Conservation (phyloP, 1,284 basidiomycete species). For the Anthracocystis panici-leucophaei region DNA sequence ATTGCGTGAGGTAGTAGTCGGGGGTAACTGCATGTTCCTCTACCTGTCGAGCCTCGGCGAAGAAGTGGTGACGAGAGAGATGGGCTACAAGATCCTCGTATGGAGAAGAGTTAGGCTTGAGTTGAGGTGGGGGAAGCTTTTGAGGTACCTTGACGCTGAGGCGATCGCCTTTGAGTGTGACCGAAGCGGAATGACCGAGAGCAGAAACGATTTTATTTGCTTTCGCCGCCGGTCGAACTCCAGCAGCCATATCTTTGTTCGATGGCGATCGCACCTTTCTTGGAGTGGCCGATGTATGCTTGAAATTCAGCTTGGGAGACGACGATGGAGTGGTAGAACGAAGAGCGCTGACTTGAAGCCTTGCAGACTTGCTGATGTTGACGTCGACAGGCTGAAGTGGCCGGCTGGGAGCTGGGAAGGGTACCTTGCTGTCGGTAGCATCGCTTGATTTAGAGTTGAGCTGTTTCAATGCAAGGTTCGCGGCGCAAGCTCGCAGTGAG, state of each 20-base stretch:
- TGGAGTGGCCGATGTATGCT: not conserved
- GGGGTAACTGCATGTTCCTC: slow-evolving; percentile 21
- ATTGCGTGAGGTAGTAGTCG: slow-evolving; percentile 37
- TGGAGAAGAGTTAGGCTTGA: slow-evolving; percentile 38
- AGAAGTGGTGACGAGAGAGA: slow-evolving; percentile 40
- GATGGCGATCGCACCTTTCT: slow-evolving; percentile 30
- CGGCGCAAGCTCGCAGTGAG: not conserved
- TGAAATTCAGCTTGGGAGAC: slow-evolving; percentile 12
- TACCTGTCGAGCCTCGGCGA: slow-evolving; percentile 28
- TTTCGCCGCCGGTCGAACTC: slow-evolving; percentile 8
- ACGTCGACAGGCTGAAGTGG: slow-evolving; percentile 26
- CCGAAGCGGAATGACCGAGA: slow-evolving; percentile 11
- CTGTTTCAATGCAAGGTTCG: slow-evolving; percentile 13
- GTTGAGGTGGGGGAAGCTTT: slow-evolving; percentile 31
- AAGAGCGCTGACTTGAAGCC: slow-evolving; percentile 8
- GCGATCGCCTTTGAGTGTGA: slow-evolving; percentile 30
- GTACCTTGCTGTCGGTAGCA: not conserved
- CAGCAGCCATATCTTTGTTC: slow-evolving; percentile 5
- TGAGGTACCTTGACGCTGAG: slow-evolving; percentile 44
- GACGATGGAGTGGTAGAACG: not conserved
- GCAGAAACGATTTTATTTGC: slow-evolving; percentile 6
- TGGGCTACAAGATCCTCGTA: slow-evolving; percentile 44
- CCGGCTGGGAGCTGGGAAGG: not conserved
- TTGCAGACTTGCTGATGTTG: slow-evolving; percentile 22
- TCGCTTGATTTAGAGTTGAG: not conserved